Evolutionary conservation across 2,329 filamentous ascomycete species (phyloP), one percentile per base, ranked within the genome.

Genomic region (Sporothrix luriei): DNA sequence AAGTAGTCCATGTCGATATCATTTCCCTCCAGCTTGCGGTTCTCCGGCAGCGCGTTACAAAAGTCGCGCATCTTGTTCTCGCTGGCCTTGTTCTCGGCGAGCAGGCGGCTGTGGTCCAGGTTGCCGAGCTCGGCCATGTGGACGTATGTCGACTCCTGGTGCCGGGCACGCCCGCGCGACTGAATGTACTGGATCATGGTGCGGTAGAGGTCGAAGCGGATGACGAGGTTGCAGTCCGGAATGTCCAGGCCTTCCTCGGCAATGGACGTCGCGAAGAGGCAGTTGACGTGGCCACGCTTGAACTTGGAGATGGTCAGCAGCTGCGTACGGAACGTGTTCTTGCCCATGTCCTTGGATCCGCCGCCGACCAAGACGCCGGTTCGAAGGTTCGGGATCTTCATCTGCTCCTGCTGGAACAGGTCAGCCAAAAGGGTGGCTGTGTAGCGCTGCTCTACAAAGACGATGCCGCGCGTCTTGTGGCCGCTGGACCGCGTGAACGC

Each of bases 181-280:
- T 99, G 95, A 24, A 98, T 89, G 76, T 97, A 98, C 76, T 97
- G 92, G 67, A 98, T 98, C 78, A 97, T 88, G 0, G 94, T 97
- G 13, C 85, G 84, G 79, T 93, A 97, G 2, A 97, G 85, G 76
- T 98, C 93, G 75, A 97, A 99, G 2, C 94, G 81, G 71, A 91
- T 83, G 40, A 91, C 82, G 0, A 90, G 77, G 73, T 90, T 90
- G 77, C 88, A 91, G 69, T 89, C 87, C 0, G 88, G 88, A 62
- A 91, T 85, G 74, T 91, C 88, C 14, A 91, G 83, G 0, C 88
- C 88, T 76, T 91, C 88, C 74, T 91, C 88, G 0, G 85, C 88
- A 1, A 91, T 86, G 0, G 88, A 88, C 0, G 88, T 91, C 2
- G 88, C 85, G 74, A 91, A 86, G 1, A 91, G 79, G 72, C 88